Conservation (phyloP, 768 basidiomycete genomes). For the Russula ochroleuca region DNA sequence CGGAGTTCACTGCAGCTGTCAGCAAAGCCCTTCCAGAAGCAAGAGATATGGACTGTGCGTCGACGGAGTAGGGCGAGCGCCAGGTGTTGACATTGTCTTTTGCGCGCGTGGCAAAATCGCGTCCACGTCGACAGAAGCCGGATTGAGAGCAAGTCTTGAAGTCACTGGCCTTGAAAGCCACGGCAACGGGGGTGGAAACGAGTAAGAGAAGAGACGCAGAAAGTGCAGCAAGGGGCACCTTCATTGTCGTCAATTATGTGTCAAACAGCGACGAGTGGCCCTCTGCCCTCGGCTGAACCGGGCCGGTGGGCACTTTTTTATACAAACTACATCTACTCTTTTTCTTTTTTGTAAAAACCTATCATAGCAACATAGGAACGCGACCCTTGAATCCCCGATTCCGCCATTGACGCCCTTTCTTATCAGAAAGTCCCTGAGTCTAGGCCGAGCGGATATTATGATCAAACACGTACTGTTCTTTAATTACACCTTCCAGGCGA, state of each 20-base stretch:
- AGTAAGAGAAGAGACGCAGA: slow-evolving; percentile 34
- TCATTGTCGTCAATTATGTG: slow-evolving; percentile 20
- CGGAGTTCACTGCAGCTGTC: slow-evolving; percentile 71
- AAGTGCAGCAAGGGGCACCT: slow-evolving; percentile 22
- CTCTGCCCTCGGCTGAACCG: slow-evolving; percentile 2
- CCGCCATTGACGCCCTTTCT: slow-evolving; percentile 6
- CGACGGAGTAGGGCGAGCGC: slow-evolving; percentile 84
- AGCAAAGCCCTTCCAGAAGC: slow-evolving; percentile 56
- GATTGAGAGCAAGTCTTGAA: slow-evolving; percentile 95
- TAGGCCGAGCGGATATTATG: neutral
- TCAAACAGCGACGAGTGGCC: neutral
- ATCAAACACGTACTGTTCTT: neutral
- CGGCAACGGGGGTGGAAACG: slow-evolving; percentile 34
- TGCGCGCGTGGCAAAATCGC: slow-evolving; percentile 75
- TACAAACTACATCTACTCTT: neutral
- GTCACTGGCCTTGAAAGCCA: slow-evolving; percentile 73
- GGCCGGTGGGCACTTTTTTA: neutral
- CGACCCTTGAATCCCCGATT: neutral
- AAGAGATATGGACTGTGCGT: slow-evolving; percentile 50
- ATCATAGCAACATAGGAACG: slow-evolving; percentile 4
- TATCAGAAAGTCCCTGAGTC: slow-evolving; percentile 5
- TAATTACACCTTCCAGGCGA: slow-evolving; percentile 43
- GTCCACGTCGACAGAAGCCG: slow-evolving; percentile 90
- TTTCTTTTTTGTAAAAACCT: neutral
- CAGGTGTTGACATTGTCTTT: slow-evolving; percentile 54